phyloP scores from a whole-genome alignment of 192 early-diverging fungal genomes.

The Backusella circina region DNA sequence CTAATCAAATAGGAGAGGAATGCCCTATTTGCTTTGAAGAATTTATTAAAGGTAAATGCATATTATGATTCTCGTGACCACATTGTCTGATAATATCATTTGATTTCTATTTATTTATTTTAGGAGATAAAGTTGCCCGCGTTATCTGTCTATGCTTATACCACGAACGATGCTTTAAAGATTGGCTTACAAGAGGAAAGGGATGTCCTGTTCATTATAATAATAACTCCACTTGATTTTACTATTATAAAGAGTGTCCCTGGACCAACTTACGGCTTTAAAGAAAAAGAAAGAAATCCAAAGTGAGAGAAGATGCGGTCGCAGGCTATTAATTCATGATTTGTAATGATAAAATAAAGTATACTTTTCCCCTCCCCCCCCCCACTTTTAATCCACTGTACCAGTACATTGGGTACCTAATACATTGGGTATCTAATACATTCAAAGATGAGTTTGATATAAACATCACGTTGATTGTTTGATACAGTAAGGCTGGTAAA shows the following conservation, averaged over 20 bases:
- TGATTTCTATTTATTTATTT: not conserved
- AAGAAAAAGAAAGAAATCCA: not conserved
- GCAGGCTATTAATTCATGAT: no score
- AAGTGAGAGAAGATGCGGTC: no score
- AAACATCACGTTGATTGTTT: no score
- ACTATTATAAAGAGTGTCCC: not conserved
- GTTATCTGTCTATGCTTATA: constrained; percentile 1
- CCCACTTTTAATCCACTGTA: no score
- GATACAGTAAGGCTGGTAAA: no score
- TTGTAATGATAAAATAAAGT: no score
- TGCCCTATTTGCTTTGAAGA: constrained; percentile 93
- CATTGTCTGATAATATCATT: not conserved
- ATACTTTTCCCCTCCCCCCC: no score
- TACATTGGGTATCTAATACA: no score
- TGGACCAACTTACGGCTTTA: not conserved
- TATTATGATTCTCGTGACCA: not conserved
- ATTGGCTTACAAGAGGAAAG: not conserved
- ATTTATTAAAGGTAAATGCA: constrained; percentile 57
- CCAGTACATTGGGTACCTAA: no score
- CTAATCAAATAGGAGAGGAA: constrained; percentile 65
- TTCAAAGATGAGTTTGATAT: no score
- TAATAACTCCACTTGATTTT: not conserved
- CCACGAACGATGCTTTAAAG: constrained; percentile 4
- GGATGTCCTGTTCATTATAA: not conserved
- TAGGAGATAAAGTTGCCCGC: not conserved